phyloP scores from a whole-genome alignment of 2,329 filamentous ascomycete species.

The Phialophora macrospora region DNA sequence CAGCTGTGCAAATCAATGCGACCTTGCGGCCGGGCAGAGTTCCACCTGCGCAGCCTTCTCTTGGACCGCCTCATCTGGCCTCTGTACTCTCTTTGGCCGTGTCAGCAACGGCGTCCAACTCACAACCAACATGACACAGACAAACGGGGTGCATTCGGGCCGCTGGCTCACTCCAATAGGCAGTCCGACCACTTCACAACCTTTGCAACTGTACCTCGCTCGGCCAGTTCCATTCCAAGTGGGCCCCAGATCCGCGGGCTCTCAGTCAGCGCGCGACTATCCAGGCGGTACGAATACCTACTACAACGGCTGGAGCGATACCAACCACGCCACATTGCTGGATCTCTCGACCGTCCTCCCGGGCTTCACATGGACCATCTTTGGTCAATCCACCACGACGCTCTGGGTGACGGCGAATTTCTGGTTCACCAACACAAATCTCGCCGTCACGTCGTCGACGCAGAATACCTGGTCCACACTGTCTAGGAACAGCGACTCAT shows the following conservation, averaged over 20 bases:
- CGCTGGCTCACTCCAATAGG: not conserved
- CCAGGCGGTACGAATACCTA: not conserved
- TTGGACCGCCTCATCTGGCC: slow-evolving; percentile 18
- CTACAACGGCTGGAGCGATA: not conserved
- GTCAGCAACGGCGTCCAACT: slow-evolving; percentile 15
- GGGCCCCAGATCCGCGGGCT: not conserved
- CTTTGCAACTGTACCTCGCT: slow-evolving; percentile 1
- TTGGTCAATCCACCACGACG: slow-evolving; percentile 52
- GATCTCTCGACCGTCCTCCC: not conserved
- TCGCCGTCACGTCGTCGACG: slow-evolving; percentile 12
- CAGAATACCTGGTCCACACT: slow-evolving; percentile 7
- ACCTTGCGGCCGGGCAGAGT: slow-evolving; percentile 11
- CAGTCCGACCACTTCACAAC: not conserved
- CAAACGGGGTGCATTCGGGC: slow-evolving; percentile 19
- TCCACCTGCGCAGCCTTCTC: slow-evolving; percentile 20
- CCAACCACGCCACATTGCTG: not conserved
- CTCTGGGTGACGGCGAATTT: slow-evolving; percentile 52
- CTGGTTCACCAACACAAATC: slow-evolving; percentile 44
- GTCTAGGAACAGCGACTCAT: not conserved
- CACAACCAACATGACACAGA: slow-evolving; percentile 22
- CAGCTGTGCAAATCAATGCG: slow-evolving; percentile 23
- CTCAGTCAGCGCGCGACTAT: not conserved
- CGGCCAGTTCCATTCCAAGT: not conserved
- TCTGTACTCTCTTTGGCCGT: slow-evolving; percentile 23
- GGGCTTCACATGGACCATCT: slow-evolving; percentile 16